A percentile compares a stretch with the other conserved stretches of the same genome.
phyloP scores from a whole-genome alignment of 2,329 filamentous ascomycete species.

The Talaromyces sp. region DNA sequence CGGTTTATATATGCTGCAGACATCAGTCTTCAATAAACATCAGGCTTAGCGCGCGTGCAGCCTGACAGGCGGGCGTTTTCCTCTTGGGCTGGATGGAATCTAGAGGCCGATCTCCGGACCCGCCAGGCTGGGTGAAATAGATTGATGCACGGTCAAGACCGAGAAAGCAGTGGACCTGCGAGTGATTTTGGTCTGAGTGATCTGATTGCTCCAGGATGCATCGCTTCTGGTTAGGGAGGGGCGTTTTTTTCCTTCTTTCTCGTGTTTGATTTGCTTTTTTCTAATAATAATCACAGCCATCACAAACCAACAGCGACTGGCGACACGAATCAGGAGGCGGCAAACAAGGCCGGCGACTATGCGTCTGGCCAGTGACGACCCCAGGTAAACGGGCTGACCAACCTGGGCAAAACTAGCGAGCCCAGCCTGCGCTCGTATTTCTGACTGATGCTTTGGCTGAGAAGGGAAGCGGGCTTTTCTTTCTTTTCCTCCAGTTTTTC shows the following conservation, averaged over 20 bases:
- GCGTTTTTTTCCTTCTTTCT: slow-evolving; percentile 13
- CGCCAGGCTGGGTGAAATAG: neutral
- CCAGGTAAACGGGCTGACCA: neutral
- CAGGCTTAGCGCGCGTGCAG: neutral
- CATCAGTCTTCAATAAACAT: neutral
- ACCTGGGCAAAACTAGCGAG: slow-evolving; percentile 12
- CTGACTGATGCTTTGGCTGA: neutral
- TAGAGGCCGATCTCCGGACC: neutral
- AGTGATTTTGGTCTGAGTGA: neutral
- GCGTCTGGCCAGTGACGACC: neutral
- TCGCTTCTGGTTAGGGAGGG: neutral
- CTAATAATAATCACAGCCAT: neutral
- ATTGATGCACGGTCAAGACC: neutral
- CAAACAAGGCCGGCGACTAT: neutral
- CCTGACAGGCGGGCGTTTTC: neutral
- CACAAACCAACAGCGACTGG: neutral
- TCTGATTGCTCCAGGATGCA: neutral
- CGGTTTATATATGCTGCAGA: neutral
- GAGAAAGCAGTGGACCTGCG: neutral
- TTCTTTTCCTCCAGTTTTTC: neutral
- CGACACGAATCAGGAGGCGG: neutral
- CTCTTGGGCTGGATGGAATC: neutral
- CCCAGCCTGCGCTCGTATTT: neutral
- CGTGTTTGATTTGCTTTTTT: neutral
- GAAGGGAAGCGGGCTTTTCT: neutral